Base-by-base conservation (phyloP, 1,284 basidiomycete genomes). In the Ustilago trichophora region DNA sequence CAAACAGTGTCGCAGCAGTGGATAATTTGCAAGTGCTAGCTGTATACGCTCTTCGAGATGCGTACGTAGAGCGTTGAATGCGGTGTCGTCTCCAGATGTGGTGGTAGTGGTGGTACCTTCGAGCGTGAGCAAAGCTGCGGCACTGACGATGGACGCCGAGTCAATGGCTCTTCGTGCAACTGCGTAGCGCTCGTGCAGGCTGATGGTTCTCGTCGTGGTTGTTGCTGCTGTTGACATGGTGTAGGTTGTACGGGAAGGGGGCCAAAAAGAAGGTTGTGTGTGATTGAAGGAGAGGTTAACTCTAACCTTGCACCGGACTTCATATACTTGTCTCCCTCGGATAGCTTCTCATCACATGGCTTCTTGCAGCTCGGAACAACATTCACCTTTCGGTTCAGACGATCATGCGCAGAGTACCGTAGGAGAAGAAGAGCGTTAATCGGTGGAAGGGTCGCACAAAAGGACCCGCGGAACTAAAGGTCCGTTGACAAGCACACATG, bases 101-200 rank as follows among this genome's bases (percentile, higher is more conserved):
- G 12, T 24, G 21, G 15, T 7, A 5, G 15, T 12, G 3, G 26
- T 18, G 11, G 40, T 13, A 3, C n/a, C n/a, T n/a, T 44, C 34
- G 35, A 64, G 56, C 9, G 43, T 34, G 9, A 66, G 34, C 16
- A 66, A 18, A 15, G 63, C 55, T 7, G 55, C 63, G 8, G 34
- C 51, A 6, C 43, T 26, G 19, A 66, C 47, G 12, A 50, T 29
- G 13, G 63, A 45, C 6, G 51, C n/a, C 18, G 54, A 54, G 25
- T 43, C 18, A 29, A 66, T 24, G 37, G 35, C 46, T n/a, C 56
- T 31, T 5, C 55, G 41, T 4, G 63, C 41, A 13, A 59, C 51
- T 5, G 24, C 35, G 40, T 57, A 59, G 18, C 63, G 40, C 36
- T 66, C 63, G 38, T 66, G 63, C 29, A 66, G 26, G 36, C 63